Evolutionary conservation across 2,329 filamentous ascomycete genomes (phyloP), one percentile per base, ranked within the genome.

Genomic region (Thielaviopsis musarum): DNA sequence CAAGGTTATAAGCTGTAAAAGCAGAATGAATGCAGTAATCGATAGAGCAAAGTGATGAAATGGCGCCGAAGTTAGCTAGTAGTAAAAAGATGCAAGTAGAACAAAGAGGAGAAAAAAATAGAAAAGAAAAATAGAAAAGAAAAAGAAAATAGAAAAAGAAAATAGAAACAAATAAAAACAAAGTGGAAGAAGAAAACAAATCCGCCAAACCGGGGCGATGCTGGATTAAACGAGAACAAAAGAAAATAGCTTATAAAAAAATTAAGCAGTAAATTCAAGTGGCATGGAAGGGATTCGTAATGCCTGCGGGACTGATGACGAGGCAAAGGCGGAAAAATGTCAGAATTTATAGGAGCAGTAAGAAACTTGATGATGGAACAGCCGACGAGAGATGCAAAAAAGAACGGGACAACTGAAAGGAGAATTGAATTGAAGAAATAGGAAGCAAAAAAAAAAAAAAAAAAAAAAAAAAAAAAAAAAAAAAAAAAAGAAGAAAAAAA

Each of bases 231-330:
- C 26, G 24, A 49, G 26, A 26, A 15, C 22, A 26, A 26, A 21
- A 24, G 19, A 24, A 22, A 52, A 41, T 21, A 41, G 54, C 10
- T 30, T 24, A 45, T n/a, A 56, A 51, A 34, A 21, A 22, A 21
- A 52, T 54, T 54, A 41, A 51, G 34, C 12, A 45, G 19, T 58
- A 12, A 52, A 41, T 38, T 21, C 49, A 41, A 53, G 56, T 58
- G 56, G 56, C 49, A 26, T 28, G 28, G 56, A 49, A 26, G 49
- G 56, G 56, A 58, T 30, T 52, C 56, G 56, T 58, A 58, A 58
- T 53, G 48, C 48, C 6, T 19, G 49, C 52, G 45, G 28, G 30
- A 57, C 22, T 52, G 56, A 58, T 58, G 56, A 58, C 56, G 56
- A 58, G 28, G 28, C 28, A 52, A 30, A 30, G 45, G 41, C 24